Conservation (phyloP, 2,329 filamentous ascomycete genomes). For the Fusarium sp. region DNA sequence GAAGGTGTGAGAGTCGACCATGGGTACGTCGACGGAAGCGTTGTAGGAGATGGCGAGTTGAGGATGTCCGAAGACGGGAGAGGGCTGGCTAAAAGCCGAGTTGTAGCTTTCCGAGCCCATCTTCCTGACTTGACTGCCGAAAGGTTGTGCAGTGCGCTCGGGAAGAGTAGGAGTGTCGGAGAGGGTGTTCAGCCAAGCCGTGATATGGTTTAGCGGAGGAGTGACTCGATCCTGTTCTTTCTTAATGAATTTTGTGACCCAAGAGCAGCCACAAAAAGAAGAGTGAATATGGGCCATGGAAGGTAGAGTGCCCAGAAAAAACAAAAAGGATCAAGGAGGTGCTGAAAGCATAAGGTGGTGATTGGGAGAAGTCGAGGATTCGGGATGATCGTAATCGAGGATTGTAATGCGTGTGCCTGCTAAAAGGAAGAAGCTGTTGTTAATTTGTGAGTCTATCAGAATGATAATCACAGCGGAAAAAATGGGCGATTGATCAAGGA, state of each 20-base stretch:
- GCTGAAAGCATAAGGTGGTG: background rate
- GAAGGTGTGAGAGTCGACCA: background rate
- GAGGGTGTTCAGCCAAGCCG: background rate
- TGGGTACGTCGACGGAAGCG: background rate
- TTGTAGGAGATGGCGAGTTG: background rate
- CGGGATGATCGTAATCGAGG: background rate
- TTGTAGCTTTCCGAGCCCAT: background rate
- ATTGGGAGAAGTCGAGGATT: background rate
- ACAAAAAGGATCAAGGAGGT: background rate
- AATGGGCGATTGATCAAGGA: background rate
- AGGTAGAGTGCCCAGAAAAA: background rate
- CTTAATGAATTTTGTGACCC: background rate
- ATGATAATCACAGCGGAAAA: background rate
- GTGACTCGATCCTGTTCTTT: background rate
- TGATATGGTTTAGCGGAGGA: background rate
- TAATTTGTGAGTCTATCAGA: background rate
- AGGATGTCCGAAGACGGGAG: background rate
- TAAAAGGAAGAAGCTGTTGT: background rate
- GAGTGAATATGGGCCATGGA: background rate
- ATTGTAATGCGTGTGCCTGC: background rate
- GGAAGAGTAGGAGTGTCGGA: too few relatives aligned
- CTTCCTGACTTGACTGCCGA: background rate
- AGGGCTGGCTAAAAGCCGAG: background rate
- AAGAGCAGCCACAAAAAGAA: background rate
- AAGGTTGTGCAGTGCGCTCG: background rate